Base-by-base conservation (phyloP, 495 filamentous ascomycete genomes). In the Penicillium coffeae region DNA sequence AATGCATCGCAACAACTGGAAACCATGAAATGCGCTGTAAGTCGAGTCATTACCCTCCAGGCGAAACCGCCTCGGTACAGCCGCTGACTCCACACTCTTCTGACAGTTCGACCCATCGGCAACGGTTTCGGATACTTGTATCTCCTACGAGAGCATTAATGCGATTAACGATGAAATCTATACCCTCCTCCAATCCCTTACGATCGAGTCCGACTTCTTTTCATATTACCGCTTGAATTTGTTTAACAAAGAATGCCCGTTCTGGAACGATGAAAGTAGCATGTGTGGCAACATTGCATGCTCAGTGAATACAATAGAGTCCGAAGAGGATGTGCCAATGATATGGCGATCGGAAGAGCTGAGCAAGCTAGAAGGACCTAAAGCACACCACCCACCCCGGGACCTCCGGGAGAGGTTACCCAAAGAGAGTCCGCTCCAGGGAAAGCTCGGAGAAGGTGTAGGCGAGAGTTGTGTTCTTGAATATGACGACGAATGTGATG, bases 231-330 rank as follows among this genome's bases (percentile, higher is more conserved):
- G 93, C 20, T 72, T 98, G 16, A 96, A 96, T 66, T 81, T 98
- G n/a, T 98, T 88, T 64, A 86, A 94, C 60, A 93, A 91, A 69
- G 82, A 79, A 71, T 98, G 93, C 65, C 93, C 93, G 0, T 97
- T 97, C 63, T 97, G 93, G 93, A 80, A 80, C 56, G 93, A 98
- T 62, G 83, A 89, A 40, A 88, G 85, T 72, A 87, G 87, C 66
- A 90, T 96, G 80, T 98, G 93, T 66, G 93, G 91, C 41, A 98
- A 98, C 67, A 92, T 95, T 49, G 93, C 92, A 7, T 98, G 93
- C 62, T 86, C 92, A 21, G 93, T 98, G n/a, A 89, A 92, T 62
- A 98, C 93, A 10, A 78, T 97, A 51, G 93, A 96, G 39, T 88
- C 92, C 50, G 90, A 97, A 69, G 85, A 93, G 44, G 90, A 96